These are phyloP conservation scores for Hordeum marinum DNA, from an alignment of 176 grass and related monocot genomes.

Conservation along the genomic window DNA sequence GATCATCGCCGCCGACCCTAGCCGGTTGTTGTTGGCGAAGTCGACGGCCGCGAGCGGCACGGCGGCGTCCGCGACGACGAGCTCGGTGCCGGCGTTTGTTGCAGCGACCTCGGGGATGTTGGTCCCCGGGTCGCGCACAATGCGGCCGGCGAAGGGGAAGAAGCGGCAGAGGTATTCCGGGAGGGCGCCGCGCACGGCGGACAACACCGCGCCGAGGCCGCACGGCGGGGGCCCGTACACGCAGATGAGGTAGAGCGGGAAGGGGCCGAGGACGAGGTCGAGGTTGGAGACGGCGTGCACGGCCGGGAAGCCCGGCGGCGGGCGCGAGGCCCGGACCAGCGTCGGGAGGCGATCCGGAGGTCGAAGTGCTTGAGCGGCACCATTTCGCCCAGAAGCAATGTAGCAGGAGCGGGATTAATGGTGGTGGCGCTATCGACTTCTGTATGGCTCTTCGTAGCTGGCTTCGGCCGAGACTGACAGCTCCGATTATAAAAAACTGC, in stretches of 20 bases:
- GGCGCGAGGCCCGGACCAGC: slow-evolving; percentile 34
- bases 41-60: slow-evolving; percentile 39
- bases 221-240: slow-evolving; percentile 25
- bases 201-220: slow-evolving; percentile 19
- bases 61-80: slow-evolving; percentile 58
- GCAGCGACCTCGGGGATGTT: slow-evolving; percentile 36
- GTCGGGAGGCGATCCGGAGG: slow-evolving; percentile 27
- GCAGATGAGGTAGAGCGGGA: slow-evolving; percentile 37
- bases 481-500: too few relatives aligned
- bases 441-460: not conserved
- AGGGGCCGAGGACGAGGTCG: slow-evolving; percentile 46
- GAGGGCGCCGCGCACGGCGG: slow-evolving; percentile 15
- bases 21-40: slow-evolving; percentile 31
- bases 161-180: slow-evolving; percentile 47
- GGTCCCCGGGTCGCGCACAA: slow-evolving; percentile 20
- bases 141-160: slow-evolving; percentile 45
- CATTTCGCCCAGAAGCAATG: not conserved
- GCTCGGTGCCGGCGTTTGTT: slow-evolving; percentile 74
- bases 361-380: not conserved
- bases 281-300: slow-evolving; percentile 54
- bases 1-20: slow-evolving; percentile 33
- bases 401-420: not conserved
- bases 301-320: slow-evolving; percentile 16
- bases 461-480: not conserved
- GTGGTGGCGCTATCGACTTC: not conserved